Evolutionary conservation across 129 eudicot genomes (phyloP), one percentile per base, ranked within the genome.

Genomic region (Arctium lappa): DNA sequence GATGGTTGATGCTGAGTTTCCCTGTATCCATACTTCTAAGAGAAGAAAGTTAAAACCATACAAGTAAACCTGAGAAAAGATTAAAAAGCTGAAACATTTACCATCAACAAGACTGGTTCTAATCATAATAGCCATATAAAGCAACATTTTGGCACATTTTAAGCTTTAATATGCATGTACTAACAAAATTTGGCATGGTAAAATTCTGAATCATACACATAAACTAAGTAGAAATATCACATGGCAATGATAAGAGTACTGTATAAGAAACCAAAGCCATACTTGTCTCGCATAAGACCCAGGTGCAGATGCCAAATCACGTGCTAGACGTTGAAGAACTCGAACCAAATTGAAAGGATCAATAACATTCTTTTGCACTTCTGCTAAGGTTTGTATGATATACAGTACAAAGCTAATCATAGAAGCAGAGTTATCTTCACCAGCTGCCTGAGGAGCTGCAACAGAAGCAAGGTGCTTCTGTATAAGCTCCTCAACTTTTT

Each of bases 281-380:
- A 95, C 98, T 85, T 95, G 99, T 93, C 91, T 90, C 75, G 86
- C 82, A 69, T 73, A 80, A 39, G 94, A 86, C 79, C 97, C 91
- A 70, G 92, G 87, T 42, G 97, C 88, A 13, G 93, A 86, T 76
- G 91, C 97, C 91, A 93, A 77, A 88, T 96, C 99, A 46, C 99
- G 97, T 72, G 99, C 98, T 80, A 96, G 88, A 33, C 98, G 98
- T 88, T 93, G 99, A 86, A 96, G 92, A 56, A 96, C 90, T 60
- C 94, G 93, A 65, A 91, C 97, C 86, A 96, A 82, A 85, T 83
- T 89, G 68, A 80, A 81, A 16, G 99, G 95, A 38, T 93, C 99
- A 73, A 96, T 84, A 65, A 93, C 86, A 77, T 86, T 93, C 82
- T 91, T 94, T 44, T 93, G 97, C 80, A 96, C 97, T 81, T 96